Conservation (phyloP, 148 eudicot genomes). For the Rhododendron vialii region DNA sequence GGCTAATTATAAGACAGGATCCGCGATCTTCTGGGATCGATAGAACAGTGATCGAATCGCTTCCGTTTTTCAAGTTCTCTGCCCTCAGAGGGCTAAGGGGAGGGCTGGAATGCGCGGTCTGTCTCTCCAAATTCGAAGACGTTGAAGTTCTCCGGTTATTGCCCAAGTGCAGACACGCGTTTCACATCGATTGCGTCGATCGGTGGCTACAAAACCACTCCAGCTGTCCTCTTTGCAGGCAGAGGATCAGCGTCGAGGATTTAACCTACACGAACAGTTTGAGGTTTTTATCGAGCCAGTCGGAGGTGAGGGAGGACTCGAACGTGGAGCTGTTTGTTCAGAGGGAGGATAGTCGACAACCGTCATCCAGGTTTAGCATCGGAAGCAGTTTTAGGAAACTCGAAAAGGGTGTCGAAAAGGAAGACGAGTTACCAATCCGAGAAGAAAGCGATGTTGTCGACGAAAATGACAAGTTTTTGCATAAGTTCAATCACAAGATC, state of each 20-base stretch:
- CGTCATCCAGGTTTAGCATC: constrained; percentile 42
- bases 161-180: constrained; percentile 24
- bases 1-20: constrained; percentile 12
- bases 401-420: constrained; percentile 15
- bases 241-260: constrained; percentile 42
- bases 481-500: constrained; percentile 64
- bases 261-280: constrained; percentile 29
- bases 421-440: constrained; percentile 40
- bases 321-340: constrained; percentile 47
- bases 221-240: constrained; percentile 75
- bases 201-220: constrained; percentile 64
- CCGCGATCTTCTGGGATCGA: constrained; percentile 57
- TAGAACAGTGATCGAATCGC: constrained; percentile 45
- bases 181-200: constrained; percentile 66
- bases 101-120: constrained; percentile 73
- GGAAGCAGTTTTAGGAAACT: constrained; percentile 45
- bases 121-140: constrained; percentile 62
- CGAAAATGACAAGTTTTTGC: constrained; percentile 19
- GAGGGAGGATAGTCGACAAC: constrained; percentile 32
- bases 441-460: constrained; percentile 7
- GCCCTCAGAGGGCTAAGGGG: constrained; percentile 51
- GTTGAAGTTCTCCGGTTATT: constrained; percentile 42
- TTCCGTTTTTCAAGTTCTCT: constrained; percentile 66
- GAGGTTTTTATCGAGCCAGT: constrained; percentile 31
- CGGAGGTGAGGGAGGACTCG: constrained; percentile 18